phyloP scores from a whole-genome alignment of 305 asterid species.

The Ajuga reptans region DNA sequence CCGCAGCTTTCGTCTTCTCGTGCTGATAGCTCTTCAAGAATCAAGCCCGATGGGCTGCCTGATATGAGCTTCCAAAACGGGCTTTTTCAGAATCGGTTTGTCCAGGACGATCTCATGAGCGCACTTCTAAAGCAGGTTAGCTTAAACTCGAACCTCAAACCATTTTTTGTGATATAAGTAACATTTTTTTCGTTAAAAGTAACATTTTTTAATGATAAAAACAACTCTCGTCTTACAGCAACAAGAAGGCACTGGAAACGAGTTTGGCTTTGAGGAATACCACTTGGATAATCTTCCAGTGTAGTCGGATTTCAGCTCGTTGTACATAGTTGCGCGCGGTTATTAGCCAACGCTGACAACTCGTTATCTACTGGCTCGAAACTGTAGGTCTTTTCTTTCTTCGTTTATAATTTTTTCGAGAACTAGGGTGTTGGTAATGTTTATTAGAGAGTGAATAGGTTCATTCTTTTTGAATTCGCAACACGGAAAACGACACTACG shows the following conservation, averaged over 20 bases:
- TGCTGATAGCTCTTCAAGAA: slow-evolving; percentile 30
- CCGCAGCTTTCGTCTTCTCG: slow-evolving; percentile 25
- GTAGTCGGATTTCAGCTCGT: slow-evolving; percentile 8
- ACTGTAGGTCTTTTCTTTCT: background rate
- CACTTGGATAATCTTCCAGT: slow-evolving; percentile 63
- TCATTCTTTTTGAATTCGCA: slow-evolving; percentile 21
- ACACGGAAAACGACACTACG: background rate
- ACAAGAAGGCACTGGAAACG: slow-evolving; percentile 53
- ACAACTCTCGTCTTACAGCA: slow-evolving; percentile 16
- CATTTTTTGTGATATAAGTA: too few relatives aligned
- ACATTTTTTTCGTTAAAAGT: too few relatives aligned
- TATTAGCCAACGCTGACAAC: slow-evolving; percentile 24
- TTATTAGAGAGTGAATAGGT: slow-evolving; percentile 21
- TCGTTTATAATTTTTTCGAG: background rate
- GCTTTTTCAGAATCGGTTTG: slow-evolving; percentile 37
- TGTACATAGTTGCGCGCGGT: slow-evolving; percentile 42
- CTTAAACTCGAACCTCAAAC: background rate
- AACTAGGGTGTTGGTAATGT: slow-evolving; percentile 3
- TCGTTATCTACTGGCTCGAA: slow-evolving; percentile 3
- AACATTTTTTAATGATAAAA: too few relatives aligned
- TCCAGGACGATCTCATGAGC: slow-evolving; percentile 60
- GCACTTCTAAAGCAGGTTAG: slow-evolving; percentile 52
- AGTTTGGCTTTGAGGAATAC: slow-evolving; percentile 54
- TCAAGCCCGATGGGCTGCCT: slow-evolving; percentile 36
- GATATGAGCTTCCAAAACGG: slow-evolving; percentile 37